These are phyloP conservation scores for Megacollybia platyphylla DNA, from an alignment of 1,284 basidiomycete genomes.

Conservation along the genomic window DNA sequence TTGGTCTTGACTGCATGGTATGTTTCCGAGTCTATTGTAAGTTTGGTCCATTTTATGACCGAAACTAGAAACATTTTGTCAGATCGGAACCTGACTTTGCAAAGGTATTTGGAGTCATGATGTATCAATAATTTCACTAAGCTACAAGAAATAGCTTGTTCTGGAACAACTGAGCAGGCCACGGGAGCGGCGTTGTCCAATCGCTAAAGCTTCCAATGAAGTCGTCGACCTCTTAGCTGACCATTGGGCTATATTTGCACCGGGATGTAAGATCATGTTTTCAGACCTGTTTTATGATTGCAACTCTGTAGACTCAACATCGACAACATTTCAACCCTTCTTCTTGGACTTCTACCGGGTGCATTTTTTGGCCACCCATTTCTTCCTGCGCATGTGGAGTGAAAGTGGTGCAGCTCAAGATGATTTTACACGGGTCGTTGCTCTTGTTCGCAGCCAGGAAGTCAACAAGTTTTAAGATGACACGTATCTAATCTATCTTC, in stretches of 20 bases:
- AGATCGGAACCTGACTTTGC: slow-evolving; percentile 70
- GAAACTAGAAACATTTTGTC: slow-evolving; percentile 53
- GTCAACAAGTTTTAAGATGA: slow-evolving; percentile 18
- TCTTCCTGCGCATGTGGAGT: slow-evolving; percentile 93
- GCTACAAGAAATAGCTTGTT: slow-evolving; percentile 41
- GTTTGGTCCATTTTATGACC: background rate
- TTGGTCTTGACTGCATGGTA: slow-evolving; percentile 81
- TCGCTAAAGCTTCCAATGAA: slow-evolving; percentile 79
- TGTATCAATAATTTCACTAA: background rate
- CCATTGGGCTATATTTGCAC: slow-evolving; percentile 74
- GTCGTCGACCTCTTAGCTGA: slow-evolving; percentile 82
- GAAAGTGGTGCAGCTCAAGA: slow-evolving; percentile 75
- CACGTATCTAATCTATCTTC: slow-evolving; percentile 5
- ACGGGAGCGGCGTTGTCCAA: slow-evolving; percentile 69
- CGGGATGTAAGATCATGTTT: slow-evolving; percentile 43
- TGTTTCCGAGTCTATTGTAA: slow-evolving; percentile 15
- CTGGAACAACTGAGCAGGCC: slow-evolving; percentile 79
- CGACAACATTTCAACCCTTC: slow-evolving; percentile 80
- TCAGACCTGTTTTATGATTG: background rate
- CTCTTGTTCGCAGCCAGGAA: slow-evolving; percentile 79
- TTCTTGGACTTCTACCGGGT: slow-evolving; percentile 81
- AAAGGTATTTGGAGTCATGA: slow-evolving; percentile 34
- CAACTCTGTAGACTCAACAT: slow-evolving; percentile 51
- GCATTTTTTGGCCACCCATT: slow-evolving; percentile 73
- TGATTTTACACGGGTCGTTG: slow-evolving; percentile 77